Evolutionary conservation across 306 rosid genomes (phyloP), one percentile per base, ranked within the genome.

Genomic region (Alnus rubra): DNA sequence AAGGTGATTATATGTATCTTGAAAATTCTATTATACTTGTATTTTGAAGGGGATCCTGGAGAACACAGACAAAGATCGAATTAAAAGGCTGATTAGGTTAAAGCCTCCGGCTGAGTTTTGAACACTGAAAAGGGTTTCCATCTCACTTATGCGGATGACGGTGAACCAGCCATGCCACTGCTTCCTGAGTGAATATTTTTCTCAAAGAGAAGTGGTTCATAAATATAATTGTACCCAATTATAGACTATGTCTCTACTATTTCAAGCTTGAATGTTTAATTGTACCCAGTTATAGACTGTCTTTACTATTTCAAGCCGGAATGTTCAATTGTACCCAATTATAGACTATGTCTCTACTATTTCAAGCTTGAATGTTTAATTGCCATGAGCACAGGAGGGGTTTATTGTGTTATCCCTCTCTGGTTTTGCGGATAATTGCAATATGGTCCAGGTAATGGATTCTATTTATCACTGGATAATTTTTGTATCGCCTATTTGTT

Each of bases 31-130:
- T 70, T 81, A 5, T 42, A 42, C 63, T 37, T 52, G 19, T 68
- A 30, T 75, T 86, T 65, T 83, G 76, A 74, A 92, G 98, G 98
- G 98, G 50, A 85, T 81, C 81, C 85, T 95, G 86, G 98, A 95
- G 87, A 91, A 91, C 75, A 90, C 96, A 4, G 98, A 95, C 77
- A 95, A 92, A 74, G 98, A 95, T 16, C 87, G 92, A 88, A 88
- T 95, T 89, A 95, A 85, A 87, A 88, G 98, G 84, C 83, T 95
- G 88, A 85, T 86, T 78, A 86, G 98, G 90, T 79, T 92, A 63
- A 95, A 87, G 78, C 98, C 98, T 85, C 98, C 97, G 18, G 88
- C 90, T 10, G 98, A 92, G 74, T 87, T 91, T 78, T 92, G 86
- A 88, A 74, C 3, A 13, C 8, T 33, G 69, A 31, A 35, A 68